phyloP scores from a whole-genome alignment of 208 protist genomes.

The Leishmania gerbilli region DNA sequence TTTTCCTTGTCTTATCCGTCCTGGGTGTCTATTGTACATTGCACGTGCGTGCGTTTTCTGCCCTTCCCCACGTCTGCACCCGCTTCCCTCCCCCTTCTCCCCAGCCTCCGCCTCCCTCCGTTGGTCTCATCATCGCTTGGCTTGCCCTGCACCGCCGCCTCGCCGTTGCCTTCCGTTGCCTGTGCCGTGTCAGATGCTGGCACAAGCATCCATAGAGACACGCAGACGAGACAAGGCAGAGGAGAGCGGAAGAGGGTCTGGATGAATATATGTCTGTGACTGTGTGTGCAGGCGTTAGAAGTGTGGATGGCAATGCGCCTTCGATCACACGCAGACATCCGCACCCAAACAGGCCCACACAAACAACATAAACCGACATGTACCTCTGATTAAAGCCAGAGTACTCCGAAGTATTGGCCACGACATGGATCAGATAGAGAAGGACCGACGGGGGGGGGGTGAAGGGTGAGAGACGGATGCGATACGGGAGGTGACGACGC shows the following conservation, averaged over 20 bases:
- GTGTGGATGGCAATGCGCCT: neutral
- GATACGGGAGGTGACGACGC: too few relatives aligned
- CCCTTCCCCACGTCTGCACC: neutral
- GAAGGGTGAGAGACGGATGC: too few relatives aligned
- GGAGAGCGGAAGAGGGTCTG: neutral
- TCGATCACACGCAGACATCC: neutral
- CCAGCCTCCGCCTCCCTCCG: too few relatives aligned
- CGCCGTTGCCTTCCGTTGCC: neutral
- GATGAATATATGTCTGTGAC: too few relatives aligned
- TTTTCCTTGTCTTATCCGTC: too few relatives aligned
- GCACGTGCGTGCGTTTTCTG: too few relatives aligned
- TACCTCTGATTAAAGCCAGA: neutral
- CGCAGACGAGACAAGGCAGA: neutral
- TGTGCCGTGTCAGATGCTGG: neutral
- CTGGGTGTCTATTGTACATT: too few relatives aligned
- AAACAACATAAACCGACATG: neutral
- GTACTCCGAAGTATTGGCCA: neutral
- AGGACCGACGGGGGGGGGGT: neutral
- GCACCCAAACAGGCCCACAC: neutral
- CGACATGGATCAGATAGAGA: neutral
- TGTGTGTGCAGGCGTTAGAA: neutral
- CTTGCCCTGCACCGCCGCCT: neutral
- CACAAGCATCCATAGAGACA: neutral
- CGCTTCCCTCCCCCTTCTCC: neutral
- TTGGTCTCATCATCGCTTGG: neutral